Conservation (phyloP, 2,329 filamentous ascomycete genomes). For the Diaporthe citriasiana region DNA sequence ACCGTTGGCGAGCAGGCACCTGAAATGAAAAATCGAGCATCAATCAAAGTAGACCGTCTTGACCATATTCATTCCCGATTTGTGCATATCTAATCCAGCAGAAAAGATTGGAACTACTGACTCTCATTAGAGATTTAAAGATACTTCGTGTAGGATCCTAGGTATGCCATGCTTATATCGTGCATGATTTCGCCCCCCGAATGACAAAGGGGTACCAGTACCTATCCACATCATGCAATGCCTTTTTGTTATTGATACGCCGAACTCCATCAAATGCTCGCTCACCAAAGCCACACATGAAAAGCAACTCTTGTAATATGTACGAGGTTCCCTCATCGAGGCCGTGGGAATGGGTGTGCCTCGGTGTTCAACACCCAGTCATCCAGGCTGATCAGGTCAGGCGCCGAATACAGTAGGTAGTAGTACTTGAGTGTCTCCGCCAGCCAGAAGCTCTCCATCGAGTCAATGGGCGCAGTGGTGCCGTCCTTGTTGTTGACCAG, state of each 20-base stretch:
- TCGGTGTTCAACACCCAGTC: slow-evolving; percentile 78
- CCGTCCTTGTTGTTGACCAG: slow-evolving; percentile 66
- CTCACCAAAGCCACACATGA: not conserved
- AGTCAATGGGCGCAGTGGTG: slow-evolving; percentile 62
- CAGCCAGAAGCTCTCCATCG: slow-evolving; percentile 92
- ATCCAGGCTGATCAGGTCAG: slow-evolving; percentile 75
- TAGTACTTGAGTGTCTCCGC: slow-evolving; percentile 95
- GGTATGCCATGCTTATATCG: slow-evolving; percentile 13
- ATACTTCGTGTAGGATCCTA: slow-evolving; percentile 4
- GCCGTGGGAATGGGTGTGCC: slow-evolving; percentile 70
- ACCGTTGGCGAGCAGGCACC: slow-evolving; percentile 17
- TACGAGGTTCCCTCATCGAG: slow-evolving; percentile 46
- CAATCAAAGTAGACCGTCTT: not conserved
- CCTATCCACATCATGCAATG: slow-evolving; percentile 36
- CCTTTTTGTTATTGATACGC: slow-evolving; percentile 22
- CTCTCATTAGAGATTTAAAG: not conserved
- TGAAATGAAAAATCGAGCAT: slow-evolving; percentile 20
- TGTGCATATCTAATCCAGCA: not conserved
- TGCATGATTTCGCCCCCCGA: not conserved
- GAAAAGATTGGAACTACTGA: not conserved
- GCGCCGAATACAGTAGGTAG: slow-evolving; percentile 82
- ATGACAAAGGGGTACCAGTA: not conserved
- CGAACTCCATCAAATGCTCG: slow-evolving; percentile 36
- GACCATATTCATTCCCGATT: not conserved
- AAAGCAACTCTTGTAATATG: not conserved